Evolutionary conservation across 176 grass and related monocot species (phyloP).

Genomic region (Oryza punctata): DNA sequence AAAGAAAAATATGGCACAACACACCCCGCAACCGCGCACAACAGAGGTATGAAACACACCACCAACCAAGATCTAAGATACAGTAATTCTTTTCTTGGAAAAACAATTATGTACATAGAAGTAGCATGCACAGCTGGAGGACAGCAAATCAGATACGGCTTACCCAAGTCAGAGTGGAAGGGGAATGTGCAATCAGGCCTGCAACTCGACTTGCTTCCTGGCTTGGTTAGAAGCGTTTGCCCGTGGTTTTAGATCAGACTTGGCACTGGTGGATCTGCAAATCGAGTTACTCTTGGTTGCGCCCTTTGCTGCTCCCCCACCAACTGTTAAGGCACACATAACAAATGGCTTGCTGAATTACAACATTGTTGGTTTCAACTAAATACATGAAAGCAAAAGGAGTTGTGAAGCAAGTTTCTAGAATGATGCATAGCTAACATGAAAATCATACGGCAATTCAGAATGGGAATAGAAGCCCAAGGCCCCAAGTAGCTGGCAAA

Average conservation of each 20-base stretch:
- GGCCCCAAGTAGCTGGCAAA: not conserved
- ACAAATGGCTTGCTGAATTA: not conserved
- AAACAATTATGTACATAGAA: constrained; percentile 40
- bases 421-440: not conserved
- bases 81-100: not conserved
- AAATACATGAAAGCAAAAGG: constrained; percentile 34
- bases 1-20: constrained; percentile 14
- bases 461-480: not conserved
- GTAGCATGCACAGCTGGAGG: constrained; percentile 27
- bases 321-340: constrained; percentile 34
- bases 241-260: constrained; percentile 28
- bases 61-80: constrained; percentile 25
- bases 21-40: constrained; percentile 18
- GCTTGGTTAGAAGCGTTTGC: constrained; percentile 28
- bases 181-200: constrained; percentile 29
- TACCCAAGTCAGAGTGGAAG: not conserved
- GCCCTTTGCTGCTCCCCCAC: constrained; percentile 28
- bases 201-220: constrained; percentile 31
- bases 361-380: not conserved
- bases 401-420: not conserved
- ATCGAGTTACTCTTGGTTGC: constrained; percentile 23
- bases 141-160: constrained; percentile 3
- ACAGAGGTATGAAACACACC: constrained; percentile 10
- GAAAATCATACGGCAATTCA: not conserved
- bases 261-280: constrained; percentile 3